These are phyloP conservation scores for Dysphania ambrosioides DNA, from an alignment of 148 eudicot species.

Conservation along the genomic window DNA sequence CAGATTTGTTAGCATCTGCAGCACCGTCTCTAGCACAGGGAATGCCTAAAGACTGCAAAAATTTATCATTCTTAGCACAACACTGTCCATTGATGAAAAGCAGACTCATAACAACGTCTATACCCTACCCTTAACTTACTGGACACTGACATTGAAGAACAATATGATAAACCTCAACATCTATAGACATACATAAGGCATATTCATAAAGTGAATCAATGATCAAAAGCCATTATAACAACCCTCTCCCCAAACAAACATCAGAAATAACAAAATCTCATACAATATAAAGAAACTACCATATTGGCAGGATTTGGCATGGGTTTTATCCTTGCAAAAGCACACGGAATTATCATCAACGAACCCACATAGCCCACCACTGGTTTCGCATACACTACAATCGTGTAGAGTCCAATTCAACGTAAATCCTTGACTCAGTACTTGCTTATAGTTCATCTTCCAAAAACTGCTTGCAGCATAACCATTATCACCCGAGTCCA, in stretches of 20 bases:
- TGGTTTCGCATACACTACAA: conserved; percentile 22
- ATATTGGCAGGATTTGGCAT: conserved; percentile 18
- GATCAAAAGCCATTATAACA: not conserved
- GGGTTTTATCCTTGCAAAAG: conserved; percentile 24
- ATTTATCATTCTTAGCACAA: not conserved
- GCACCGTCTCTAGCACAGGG: not conserved
- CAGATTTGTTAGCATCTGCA: not conserved
- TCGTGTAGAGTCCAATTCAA: conserved; percentile 34
- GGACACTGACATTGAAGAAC: not conserved
- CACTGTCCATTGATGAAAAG: not conserved
- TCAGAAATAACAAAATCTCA: not conserved
- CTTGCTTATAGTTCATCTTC: conserved; percentile 32
- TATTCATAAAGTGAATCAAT: not conserved
- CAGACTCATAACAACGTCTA: not conserved
- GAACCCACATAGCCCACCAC: conserved; percentile 32
- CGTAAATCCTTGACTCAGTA: conserved; percentile 37
- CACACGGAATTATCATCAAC: conserved; percentile 17
- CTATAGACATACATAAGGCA: not conserved
- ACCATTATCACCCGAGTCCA: not conserved
- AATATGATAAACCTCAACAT: no score
- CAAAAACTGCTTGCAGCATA: conserved; percentile 13
- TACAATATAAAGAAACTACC: conserved; percentile 2
- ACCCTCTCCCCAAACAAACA: not conserved
- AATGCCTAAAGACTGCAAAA: no score
- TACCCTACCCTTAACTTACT: not conserved